Evolutionary conservation across 805 yeast species (phyloP).

Genomic region (Candida broadrunensis): DNA sequence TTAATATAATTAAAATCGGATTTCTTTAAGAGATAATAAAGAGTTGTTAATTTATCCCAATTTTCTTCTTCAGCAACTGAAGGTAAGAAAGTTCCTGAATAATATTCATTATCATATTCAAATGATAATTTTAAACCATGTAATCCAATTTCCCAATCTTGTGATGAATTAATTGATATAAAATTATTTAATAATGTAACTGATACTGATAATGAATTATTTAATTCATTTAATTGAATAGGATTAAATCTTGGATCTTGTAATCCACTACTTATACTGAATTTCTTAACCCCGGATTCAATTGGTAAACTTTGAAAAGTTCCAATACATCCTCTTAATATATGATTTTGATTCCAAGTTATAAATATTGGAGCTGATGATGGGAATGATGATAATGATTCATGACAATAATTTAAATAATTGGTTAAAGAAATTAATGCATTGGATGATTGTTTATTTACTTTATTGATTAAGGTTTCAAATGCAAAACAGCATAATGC

Average conservation of each 20-base stretch:
- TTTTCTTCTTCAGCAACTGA: constrained; percentile 85
- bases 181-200: constrained; percentile 67
- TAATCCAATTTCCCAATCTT: constrained; percentile 77
- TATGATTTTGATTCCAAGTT: constrained; percentile 68
- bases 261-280: constrained; percentile 61
- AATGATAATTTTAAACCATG: constrained; percentile 77
- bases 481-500: constrained; percentile 38
- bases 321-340: constrained; percentile 90
- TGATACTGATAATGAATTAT: constrained; percentile 45
- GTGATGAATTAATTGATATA: constrained; percentile 46
- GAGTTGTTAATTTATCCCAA: constrained; percentile 73
- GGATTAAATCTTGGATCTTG: constrained; percentile 79
- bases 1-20: constrained; percentile 47
- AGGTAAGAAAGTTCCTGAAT: constrained; percentile 84
- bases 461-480: constrained; percentile 24
- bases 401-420: constrained; percentile 11
- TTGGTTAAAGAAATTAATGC: constrained; percentile 11
- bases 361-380: constrained; percentile 66
- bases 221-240: constrained; percentile 52
- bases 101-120: constrained; percentile 30
- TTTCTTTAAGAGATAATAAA: constrained; percentile 67
- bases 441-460: constrained; percentile 13
- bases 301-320: constrained; percentile 63
- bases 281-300: constrained; percentile 57
- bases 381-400: constrained; percentile 13